These are phyloP conservation scores for Endothia cerciana DNA, from an alignment of 2,329 filamentous ascomycete genomes.

Conservation along the genomic window DNA sequence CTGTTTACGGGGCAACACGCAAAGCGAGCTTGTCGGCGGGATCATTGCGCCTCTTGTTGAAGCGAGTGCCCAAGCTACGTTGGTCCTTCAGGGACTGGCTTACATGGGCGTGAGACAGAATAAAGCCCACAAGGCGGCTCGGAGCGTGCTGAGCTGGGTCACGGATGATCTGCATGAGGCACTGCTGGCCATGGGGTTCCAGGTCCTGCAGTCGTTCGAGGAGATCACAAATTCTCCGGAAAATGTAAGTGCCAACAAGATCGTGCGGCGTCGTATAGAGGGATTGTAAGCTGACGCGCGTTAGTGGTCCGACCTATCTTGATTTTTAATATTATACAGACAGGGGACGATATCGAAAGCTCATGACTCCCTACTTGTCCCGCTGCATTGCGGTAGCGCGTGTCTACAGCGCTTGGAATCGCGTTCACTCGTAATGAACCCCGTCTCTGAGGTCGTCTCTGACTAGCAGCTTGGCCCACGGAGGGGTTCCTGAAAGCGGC, in stretches of 20 bases:
- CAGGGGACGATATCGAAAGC: background rate
- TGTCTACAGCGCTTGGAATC: background rate
- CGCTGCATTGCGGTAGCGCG: background rate
- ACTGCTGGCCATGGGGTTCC: conserved; percentile 79
- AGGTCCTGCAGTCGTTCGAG: conserved; percentile 78
- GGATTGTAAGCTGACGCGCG: background rate
- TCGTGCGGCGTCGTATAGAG: background rate
- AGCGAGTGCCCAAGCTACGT: conserved; percentile 66
- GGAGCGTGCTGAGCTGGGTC: conserved; percentile 80
- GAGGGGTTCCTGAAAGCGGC: background rate
- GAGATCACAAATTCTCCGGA: conserved; percentile 71
- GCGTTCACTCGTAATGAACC: background rate
- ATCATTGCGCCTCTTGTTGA: conserved; percentile 81
- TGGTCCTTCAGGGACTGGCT: conserved; percentile 77
- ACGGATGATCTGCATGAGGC: conserved; percentile 73
- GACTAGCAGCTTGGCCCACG: background rate
- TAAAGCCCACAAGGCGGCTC: conserved; percentile 74
- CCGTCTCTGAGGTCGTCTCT: background rate
- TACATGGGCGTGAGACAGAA: conserved; percentile 82
- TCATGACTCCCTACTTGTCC: background rate
- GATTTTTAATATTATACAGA: background rate
- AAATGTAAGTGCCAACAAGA: conserved; percentile 44
- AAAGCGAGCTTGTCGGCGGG: conserved; percentile 63
- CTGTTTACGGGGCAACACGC: conserved; percentile 56
- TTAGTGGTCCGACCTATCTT: conserved; percentile 28